phyloP scores from a whole-genome alignment of 345 rosid species.

The Populus nigra region DNA sequence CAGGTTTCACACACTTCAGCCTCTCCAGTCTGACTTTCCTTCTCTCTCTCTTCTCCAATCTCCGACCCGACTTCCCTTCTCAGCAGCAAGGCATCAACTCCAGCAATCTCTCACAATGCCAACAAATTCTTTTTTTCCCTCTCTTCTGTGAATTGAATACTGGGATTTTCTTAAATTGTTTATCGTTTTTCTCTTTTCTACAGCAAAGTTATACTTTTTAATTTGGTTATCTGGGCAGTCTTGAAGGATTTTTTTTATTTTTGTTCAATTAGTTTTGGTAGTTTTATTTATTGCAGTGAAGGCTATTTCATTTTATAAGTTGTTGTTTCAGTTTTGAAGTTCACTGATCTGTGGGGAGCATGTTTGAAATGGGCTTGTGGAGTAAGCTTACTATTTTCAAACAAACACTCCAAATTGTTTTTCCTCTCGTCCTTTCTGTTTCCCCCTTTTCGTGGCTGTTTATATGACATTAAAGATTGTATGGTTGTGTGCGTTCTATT shows the following conservation, averaged over 20 bases:
- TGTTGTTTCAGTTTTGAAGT: background rate
- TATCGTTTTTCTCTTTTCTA: background rate
- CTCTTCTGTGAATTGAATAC: background rate
- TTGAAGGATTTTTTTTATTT: background rate
- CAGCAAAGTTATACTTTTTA: no score
- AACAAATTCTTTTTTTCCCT: background rate
- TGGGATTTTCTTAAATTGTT: background rate
- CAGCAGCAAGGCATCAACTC: no score
- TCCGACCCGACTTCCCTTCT: no score
- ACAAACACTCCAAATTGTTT: background rate
- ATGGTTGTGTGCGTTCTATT: background rate
- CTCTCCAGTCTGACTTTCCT: no score
- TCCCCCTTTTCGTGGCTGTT: background rate
- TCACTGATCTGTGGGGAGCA: slow-evolving; percentile 3
- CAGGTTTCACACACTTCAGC: no score
- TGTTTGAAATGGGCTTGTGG: background rate
- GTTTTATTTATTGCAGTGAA: background rate
- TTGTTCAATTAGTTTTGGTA: background rate
- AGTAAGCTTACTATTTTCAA: background rate
- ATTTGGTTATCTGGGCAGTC: background rate
- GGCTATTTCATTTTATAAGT: background rate
- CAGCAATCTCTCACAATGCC: background rate
- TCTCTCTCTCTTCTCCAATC: no score
- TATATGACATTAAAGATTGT: background rate
- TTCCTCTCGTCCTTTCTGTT: background rate